Base-by-base conservation (phyloP, 768 basidiomycete species). In the Kwoniella mangroviensis region DNA sequence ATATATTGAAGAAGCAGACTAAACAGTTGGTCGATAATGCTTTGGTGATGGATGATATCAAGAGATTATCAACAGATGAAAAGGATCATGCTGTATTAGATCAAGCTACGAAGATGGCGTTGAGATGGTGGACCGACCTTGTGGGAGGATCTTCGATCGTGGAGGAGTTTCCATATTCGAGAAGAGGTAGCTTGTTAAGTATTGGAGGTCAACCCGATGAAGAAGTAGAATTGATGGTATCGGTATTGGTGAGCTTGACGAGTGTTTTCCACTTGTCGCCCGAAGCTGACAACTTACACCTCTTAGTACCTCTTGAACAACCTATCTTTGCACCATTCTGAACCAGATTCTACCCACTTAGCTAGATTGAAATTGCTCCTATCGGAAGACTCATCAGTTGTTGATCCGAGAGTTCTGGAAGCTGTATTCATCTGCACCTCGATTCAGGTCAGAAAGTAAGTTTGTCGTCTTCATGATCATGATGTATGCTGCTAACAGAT, bases 401-500 rank as follows among this genome's bases (percentile, higher is more conserved):
- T 88, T 52, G 93, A 97, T 75, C 89, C 90, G 75, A 85, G 93
- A 43, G 88, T 96, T 1, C 91, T 96, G 81, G 93, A 94, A 82
- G 90, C 95, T 3, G 94, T 94, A 10, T 85, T 97, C 56, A 91
- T 94, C 77, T 90, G 93, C 6, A 90, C 91, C 11, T 90, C 91
- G 0, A 88, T 94, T 9, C 85, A 97, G 19, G 93, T 94, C 4
- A 89, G 90, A 82, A 94, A 90, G 93, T 92, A 75, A 28, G 86
- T 82, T 28, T 28, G 21, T 65, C 22, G 15, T 17, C 40, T 4
- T 41, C 17, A 51, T 59, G 45, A 19, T n/a, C 6, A 22, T 17
- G 40, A 22, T 26, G n/a, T 49, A 57, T 19, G 15, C 58, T 42
- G 41, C 52, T 63, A 68, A 19, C 63, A 34, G 22, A 54, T 22